Conservation (phyloP, 192 early-diverging fungal species). For the Dispira parvispora region DNA sequence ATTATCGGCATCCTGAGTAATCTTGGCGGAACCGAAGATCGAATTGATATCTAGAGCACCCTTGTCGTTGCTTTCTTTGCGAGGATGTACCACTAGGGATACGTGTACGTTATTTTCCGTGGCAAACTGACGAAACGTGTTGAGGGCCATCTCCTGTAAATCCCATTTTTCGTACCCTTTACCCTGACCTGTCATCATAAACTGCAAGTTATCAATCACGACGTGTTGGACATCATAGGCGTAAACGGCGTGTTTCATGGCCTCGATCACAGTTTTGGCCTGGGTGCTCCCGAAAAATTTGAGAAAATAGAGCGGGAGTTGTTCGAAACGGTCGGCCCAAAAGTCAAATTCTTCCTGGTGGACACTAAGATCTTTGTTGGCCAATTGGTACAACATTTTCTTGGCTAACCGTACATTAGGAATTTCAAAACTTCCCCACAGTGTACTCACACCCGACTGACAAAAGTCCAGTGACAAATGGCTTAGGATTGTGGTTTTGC, state of each 20-base stretch:
- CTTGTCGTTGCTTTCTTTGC: constrained; percentile 34
- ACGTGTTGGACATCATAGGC: constrained; percentile 55
- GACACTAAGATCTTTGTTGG: constrained; percentile 32
- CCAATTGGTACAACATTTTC: constrained; percentile 50
- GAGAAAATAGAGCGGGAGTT: constrained; percentile 54
- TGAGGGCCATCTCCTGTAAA: constrained; percentile 45
- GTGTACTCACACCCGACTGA: constrained; percentile 42
- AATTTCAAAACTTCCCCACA: constrained; percentile 68
- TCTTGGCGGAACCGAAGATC: constrained; percentile 54
- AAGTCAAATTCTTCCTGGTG: constrained; percentile 31
- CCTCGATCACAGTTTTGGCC: constrained; percentile 39
- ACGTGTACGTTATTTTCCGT: constrained; percentile 53
- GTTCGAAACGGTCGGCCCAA: constrained; percentile 44
- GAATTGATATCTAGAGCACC: constrained; percentile 45
- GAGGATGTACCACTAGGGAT: constrained; percentile 51
- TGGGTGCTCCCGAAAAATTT: constrained; percentile 58
- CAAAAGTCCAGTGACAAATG: constrained; percentile 55
- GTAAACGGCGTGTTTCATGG: constrained; percentile 48
- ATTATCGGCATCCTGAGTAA: constrained; percentile 64
- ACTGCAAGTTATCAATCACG: constrained; percentile 58
- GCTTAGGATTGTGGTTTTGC: constrained; percentile 55
- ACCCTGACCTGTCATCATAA: constrained; percentile 52
- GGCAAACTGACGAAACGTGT: constrained; percentile 42
- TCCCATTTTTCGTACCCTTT: constrained; percentile 44
- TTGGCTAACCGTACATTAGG: constrained; percentile 46